Evolutionary conservation across 495 filamentous ascomycete genomes (phyloP), one percentile per base, ranked within the genome.

Genomic region (Astrothelium subdiscretum): DNA sequence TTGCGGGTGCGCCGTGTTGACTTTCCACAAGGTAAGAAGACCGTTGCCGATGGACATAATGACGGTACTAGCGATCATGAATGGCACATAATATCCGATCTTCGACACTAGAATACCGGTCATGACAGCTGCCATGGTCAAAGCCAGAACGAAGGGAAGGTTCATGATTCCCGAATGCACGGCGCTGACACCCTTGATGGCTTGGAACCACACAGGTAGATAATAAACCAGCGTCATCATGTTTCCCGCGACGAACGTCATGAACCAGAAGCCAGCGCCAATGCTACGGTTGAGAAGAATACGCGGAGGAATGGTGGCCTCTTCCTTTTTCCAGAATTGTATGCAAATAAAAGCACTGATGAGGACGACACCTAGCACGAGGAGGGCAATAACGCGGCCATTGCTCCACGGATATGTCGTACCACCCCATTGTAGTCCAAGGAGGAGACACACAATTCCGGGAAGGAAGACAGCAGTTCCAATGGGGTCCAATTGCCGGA

Each of bases 141-240:
- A 71, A 4, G 73, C 69, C 31, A 92, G 77, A 22, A 95, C 81
- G 71, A 87, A 77, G 0, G 90, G 90, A 12, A 95, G 73, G 64
- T 85, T 88, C 73, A 83, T 83, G 70, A 94, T 86, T 22, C 91
- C 90, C 0, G 87, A 90, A 32, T 83, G 75, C 11, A 84, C 80
- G 11, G 90, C 86, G 0, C 75, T 76, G 0, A 81, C 83, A 57
- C 78, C 80, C 70, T 91, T 86, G 71, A 95, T 84, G 3, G 88
- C 82, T 68, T 95, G 90, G 77, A 96, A 94, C 87, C 87, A 96
- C 65, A 94, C 85, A 0, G 91, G 90, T 8, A 63, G n/a, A 26
- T 80, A 87, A 67, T 84, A 88, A 15, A 86, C 63, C 2, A 69
- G 3, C 57, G 87, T 35, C 18, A 20, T 73, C 59, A 94, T 82